Conservation (phyloP, 1,284 basidiomycete genomes). For the Naganishia albida region DNA sequence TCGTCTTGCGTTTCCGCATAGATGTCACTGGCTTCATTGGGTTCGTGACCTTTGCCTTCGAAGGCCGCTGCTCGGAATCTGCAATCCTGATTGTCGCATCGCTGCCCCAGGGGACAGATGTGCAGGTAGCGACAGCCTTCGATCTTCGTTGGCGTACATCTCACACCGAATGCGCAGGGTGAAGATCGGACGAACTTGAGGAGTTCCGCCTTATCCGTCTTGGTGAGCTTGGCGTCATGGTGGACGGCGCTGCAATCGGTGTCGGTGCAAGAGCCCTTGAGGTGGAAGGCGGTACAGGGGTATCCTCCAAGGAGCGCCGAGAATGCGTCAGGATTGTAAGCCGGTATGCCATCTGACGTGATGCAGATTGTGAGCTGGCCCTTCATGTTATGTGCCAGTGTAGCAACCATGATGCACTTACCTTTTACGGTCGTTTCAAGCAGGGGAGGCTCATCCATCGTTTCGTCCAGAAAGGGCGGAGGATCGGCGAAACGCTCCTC, state of each 20-base stretch:
- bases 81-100: constrained; percentile 2
- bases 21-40: constrained; percentile 6
- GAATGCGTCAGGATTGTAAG: constrained; percentile 3
- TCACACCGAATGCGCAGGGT: constrained; percentile 4
- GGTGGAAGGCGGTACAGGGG: constrained; percentile 3
- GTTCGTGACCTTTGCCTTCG: constrained; percentile 11
- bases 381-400: not conserved
- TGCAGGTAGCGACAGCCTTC: constrained; percentile 3
- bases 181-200: constrained; percentile 7
- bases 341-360: not conserved
- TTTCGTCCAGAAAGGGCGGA: not conserved
- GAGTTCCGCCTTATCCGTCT: constrained; percentile 2
- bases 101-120: not conserved
- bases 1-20: constrained; percentile 15
- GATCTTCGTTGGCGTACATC: not conserved
- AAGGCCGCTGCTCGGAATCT: constrained; percentile 1
- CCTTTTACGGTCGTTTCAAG: not conserved
- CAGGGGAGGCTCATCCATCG: not conserved
- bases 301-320: not conserved
- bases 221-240: not conserved
- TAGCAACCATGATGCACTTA: not conserved
- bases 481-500: not conserved
- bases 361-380: no score
- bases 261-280: constrained; percentile 1
- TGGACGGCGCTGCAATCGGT: not conserved